Base-by-base conservation (phyloP, 805 yeast genomes). In the Kluyveromyces siamensis region DNA sequence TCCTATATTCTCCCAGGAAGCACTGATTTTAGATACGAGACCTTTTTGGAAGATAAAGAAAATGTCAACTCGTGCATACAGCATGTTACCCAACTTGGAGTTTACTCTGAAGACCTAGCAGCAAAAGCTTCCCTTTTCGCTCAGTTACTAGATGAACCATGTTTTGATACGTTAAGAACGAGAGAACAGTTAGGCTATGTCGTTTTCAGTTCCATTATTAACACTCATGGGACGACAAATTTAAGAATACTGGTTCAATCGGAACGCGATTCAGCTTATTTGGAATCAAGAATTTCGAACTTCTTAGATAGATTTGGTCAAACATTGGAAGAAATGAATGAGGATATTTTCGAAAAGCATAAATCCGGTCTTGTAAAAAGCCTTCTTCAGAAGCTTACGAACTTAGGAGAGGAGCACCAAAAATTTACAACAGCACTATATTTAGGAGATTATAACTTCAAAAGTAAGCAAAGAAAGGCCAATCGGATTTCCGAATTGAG, bases 101-200 rank as follows among this genome's bases (percentile, higher is more conserved):
- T 72, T 51, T 72, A 84, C 66, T 47, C 59, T n/a, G 67, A 63
- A 41, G 56, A 65, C 7, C 56, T 62, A 30, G 68, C 80, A 41
- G 76, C 81, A 0, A 60, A 76, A 48, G 73, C 84, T 11, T 87
- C 83, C 45, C 67, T 91, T 46, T 66, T 87, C 43, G 77, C 84
- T 0, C 91, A 86, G 52, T 75, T 89, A 53, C 71, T 84, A 45
- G 80, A 77, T 55, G 97, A 91, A 62, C 97, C 96, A 5, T 85
- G 91, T 50, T 93, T 91, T 67, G 83, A 87, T 60, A 85, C 85
- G 53, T 74, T 91, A 50, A 78, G 99, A 66, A 91, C 99, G 7
- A 84, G 87, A 58, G 98, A 91, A 68, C 98, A 93, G 66, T 74
- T 91, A 33, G 99, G 99, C 2, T 91, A 91, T 60, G 89, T 91